phyloP scores from a whole-genome alignment of 495 filamentous ascomycete species.

The Talaromyces adpressus region DNA sequence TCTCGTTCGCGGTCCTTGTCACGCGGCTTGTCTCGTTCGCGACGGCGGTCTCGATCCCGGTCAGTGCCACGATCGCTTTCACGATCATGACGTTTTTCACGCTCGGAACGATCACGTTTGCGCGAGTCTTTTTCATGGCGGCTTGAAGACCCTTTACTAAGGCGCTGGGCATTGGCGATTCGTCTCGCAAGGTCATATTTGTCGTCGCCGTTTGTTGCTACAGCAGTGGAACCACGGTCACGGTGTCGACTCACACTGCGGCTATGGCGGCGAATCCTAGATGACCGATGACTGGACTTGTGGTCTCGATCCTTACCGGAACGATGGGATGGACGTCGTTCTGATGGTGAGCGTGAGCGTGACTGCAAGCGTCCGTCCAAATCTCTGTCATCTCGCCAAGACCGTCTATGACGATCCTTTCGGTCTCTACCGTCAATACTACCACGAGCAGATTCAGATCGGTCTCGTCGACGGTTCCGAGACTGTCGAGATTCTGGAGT shows the following conservation, averaged over 20 bases:
- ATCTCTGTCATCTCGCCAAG: constrained; percentile 7
- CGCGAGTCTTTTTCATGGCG: constrained; percentile 22
- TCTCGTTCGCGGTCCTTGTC: constrained; percentile 36
- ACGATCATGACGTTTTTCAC: constrained; percentile 23
- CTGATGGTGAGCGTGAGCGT: constrained; percentile 28
- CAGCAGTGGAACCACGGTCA: constrained; percentile 16
- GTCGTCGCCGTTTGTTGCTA: constrained; percentile 17
- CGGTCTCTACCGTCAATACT: not conserved
- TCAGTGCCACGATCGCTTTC: constrained; percentile 31
- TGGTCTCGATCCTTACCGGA: constrained; percentile 44
- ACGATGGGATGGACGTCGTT: constrained; percentile 43
- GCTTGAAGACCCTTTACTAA: constrained; percentile 28
- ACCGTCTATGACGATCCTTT: not conserved
- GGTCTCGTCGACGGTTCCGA: not conserved
- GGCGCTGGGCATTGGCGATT: constrained; percentile 24
- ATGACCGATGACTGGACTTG: constrained; percentile 13
- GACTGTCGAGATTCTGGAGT: not conserved
- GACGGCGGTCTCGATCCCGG: constrained; percentile 40
- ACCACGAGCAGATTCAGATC: not conserved
- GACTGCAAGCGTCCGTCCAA: constrained; percentile 16
- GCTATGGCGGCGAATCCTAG: constrained; percentile 14
- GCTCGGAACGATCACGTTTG: constrained; percentile 18
- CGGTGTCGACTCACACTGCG: constrained; percentile 20
- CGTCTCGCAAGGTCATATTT: constrained; percentile 19
- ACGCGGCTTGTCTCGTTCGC: constrained; percentile 36